Percentiles rank a stretch among this genome's conserved stretches.
phyloP scores from a whole-genome alignment of 2,329 filamentous ascomycete species.

The Fusarium xyrophilum region DNA sequence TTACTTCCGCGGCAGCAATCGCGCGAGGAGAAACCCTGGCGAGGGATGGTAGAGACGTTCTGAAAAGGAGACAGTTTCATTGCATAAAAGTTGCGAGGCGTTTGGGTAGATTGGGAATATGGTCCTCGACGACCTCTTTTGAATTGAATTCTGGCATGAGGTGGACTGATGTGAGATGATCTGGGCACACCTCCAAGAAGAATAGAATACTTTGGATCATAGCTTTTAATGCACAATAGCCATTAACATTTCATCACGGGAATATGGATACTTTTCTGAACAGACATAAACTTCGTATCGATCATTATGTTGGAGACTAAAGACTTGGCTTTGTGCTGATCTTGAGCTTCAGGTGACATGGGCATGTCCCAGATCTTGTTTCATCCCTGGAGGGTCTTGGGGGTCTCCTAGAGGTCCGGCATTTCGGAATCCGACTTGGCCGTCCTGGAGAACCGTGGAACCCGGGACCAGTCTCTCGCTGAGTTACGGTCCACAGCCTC shows the following conservation, averaged over 20 bases:
- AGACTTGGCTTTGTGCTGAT: neutral
- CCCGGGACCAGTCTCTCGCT: no score
- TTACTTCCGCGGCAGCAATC: conserved; percentile 58
- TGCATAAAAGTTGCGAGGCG: conserved; percentile 40
- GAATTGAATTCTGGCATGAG: conserved; percentile 28
- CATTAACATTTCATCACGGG: conserved; percentile 2
- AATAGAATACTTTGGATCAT: conserved; percentile 28
- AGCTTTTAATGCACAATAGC: conserved; percentile 31
- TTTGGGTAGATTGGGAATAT: conserved; percentile 42
- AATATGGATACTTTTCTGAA: neutral
- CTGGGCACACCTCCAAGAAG: conserved; percentile 16
- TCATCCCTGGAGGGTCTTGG: neutral
- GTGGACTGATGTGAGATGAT: conserved; percentile 23
- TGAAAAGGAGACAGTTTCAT: conserved; percentile 1
- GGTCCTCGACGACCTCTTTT: neutral
- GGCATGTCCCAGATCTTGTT: neutral
- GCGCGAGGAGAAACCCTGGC: conserved; percentile 45
- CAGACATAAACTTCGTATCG: neutral
- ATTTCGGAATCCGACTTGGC: neutral
- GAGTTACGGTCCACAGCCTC: neutral
- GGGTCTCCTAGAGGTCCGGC: neutral
- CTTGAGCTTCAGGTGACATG: neutral
- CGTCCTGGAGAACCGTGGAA: neutral
- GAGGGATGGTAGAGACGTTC: conserved; percentile 48
- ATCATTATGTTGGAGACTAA: neutral